A percentile compares a stretch with the other conserved stretches of the same genome.
phyloP scores from a whole-genome alignment of 495 filamentous ascomycete genomes.

The Podospora fimiseda region DNA sequence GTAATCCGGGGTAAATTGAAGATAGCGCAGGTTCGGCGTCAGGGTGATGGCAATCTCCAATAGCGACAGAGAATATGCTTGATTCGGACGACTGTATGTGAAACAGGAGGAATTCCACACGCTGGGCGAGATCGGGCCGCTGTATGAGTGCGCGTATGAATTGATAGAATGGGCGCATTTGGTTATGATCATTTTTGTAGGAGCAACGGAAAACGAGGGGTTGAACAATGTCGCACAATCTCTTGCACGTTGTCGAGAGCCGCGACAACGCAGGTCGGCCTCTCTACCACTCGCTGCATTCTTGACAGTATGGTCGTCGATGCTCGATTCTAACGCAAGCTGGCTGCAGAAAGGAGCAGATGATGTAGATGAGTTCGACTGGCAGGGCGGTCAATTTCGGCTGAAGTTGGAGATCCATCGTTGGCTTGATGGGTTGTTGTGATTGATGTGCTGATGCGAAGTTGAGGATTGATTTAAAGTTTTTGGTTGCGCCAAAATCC shows the following conservation, averaged over 20 bases:
- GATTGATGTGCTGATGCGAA: too few species aligned
- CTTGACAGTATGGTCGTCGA: background rate
- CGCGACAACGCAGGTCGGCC: background rate
- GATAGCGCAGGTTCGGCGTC: constrained; percentile 6
- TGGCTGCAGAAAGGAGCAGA: background rate
- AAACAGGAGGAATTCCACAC: background rate
- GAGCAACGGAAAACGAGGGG: constrained; percentile 7
- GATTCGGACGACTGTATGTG: too few species aligned
- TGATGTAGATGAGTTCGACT: background rate
- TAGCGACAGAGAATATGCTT: background rate
- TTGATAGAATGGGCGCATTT: background rate
- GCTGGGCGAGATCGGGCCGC: constrained; percentile 8
- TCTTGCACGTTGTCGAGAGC: constrained; percentile 6
- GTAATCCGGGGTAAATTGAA: constrained; percentile 4
- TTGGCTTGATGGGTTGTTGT: too few species aligned
- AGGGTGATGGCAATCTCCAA: constrained; percentile 7
- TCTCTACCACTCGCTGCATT: background rate
- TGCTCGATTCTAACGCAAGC: background rate
- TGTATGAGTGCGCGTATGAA: background rate
- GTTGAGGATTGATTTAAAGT: too few species aligned
- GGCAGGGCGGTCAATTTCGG: background rate
- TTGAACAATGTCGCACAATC: constrained; percentile 4
- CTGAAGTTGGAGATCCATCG: too few species aligned
- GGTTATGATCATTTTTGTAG: background rate
- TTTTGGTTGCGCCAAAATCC: too few species aligned